Evolutionary conservation across 2,329 filamentous ascomycete species (phyloP).

Genomic region (Aspergillus awamori): DNA sequence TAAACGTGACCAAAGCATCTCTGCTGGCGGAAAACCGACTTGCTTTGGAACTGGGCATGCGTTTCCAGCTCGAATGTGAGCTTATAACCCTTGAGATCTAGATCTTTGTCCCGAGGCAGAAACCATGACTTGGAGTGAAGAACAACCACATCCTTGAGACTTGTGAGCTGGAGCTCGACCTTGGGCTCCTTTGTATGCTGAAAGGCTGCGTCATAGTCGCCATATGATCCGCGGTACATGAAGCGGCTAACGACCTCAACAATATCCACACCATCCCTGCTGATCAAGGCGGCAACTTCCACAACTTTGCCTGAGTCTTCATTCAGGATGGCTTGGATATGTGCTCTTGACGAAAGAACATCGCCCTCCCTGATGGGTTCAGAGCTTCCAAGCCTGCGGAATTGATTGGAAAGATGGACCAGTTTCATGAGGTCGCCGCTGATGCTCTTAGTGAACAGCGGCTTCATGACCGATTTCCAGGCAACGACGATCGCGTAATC

Average conservation of each 20-base stretch:
- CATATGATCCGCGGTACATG: background rate
- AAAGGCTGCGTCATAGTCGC: background rate
- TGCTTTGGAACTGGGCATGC: background rate
- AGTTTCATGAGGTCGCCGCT: background rate
- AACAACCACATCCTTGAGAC: background rate
- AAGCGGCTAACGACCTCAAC: background rate
- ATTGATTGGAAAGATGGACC: constrained; percentile 1
- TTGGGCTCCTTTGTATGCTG: background rate
- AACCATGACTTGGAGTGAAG: constrained; percentile 4
- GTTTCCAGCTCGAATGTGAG: constrained; percentile 1
- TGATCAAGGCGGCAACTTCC: background rate
- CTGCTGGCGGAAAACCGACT: background rate
- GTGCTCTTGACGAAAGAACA: background rate
- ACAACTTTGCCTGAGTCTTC: constrained; percentile 3
- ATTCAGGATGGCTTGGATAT: background rate
- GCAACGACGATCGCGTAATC: background rate
- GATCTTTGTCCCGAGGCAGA: background rate
- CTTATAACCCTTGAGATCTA: background rate
- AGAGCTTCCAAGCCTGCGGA: background rate
- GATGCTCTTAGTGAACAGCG: background rate
- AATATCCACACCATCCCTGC: background rate
- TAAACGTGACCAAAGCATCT: background rate
- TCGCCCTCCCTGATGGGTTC: background rate
- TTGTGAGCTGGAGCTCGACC: background rate
- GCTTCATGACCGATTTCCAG: constrained; percentile 5